These are phyloP conservation scores for Ambrosia trifida DNA, from an alignment of 129 eudicot species.

Conservation along the genomic window DNA sequence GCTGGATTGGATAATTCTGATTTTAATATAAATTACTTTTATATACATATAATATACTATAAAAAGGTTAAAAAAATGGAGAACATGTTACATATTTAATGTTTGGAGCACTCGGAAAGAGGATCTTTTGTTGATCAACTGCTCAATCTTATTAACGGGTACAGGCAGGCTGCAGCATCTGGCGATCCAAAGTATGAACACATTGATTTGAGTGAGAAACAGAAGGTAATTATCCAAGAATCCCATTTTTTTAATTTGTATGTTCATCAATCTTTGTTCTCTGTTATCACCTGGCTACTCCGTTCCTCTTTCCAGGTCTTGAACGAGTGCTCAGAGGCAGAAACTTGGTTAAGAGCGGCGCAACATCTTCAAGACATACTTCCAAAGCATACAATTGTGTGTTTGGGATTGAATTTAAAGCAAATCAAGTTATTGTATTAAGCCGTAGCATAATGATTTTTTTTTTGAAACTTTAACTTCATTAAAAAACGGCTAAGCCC, in stretches of 20 bases:
- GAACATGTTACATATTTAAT: too few relatives aligned
- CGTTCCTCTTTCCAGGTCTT: constrained; percentile 44
- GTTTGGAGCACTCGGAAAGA: constrained; percentile 74
- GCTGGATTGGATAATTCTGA: too few relatives aligned
- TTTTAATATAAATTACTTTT: too few relatives aligned
- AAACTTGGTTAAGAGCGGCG: constrained; percentile 84
- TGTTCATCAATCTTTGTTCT: neutral
- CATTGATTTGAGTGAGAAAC: constrained; percentile 73
- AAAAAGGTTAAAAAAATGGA: too few relatives aligned
- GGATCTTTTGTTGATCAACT: constrained; percentile 60
- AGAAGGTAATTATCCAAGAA: constrained; percentile 49
- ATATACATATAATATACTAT: too few relatives aligned
- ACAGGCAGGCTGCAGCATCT: constrained; percentile 79
- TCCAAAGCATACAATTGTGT: constrained; percentile 75
- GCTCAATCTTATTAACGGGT: constrained; percentile 49
- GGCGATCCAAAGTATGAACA: constrained; percentile 81
- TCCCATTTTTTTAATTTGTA: neutral
- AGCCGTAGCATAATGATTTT: too few relatives aligned
- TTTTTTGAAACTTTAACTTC: too few relatives aligned
- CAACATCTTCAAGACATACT: constrained; percentile 71
- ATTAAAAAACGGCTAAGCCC: too few relatives aligned
- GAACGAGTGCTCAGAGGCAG: constrained; percentile 80
- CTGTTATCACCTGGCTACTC: neutral
- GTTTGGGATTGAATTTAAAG: too few relatives aligned
- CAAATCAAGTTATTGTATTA: too few relatives aligned